These are phyloP conservation scores for Macrolepiota albuminosa DNA, from an alignment of 768 basidiomycete genomes.

Conservation along the genomic window DNA sequence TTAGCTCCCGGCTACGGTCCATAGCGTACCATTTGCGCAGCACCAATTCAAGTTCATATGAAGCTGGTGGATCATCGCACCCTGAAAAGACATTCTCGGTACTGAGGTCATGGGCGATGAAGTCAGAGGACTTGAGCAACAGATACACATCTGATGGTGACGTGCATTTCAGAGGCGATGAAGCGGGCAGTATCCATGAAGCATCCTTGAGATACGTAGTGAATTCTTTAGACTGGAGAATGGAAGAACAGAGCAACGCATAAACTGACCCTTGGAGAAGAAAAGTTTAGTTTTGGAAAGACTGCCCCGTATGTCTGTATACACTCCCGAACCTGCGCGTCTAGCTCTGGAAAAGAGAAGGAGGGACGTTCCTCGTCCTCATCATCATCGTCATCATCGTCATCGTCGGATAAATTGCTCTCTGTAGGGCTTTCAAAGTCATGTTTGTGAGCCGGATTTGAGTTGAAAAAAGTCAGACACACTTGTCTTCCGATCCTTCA, in stretches of 20 bases:
- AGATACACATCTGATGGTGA: conserved; percentile 89
- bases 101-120: conserved; percentile 75
- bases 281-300: conserved; percentile 96
- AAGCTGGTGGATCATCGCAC: conserved; percentile 29
- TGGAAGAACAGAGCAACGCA: neutral
- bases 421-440: conserved; percentile 37
- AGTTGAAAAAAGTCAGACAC: conserved; percentile 23
- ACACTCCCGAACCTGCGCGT: conserved; percentile 58
- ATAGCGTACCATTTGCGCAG: conserved; percentile 88
- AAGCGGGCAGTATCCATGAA: conserved; percentile 82
- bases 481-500: conserved; percentile 76
- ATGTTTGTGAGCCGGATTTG: neutral
- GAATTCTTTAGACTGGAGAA: neutral
- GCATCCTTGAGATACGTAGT: conserved; percentile 58
- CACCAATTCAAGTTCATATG: conserved; percentile 76
- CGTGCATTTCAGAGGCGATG: conserved; percentile 81
- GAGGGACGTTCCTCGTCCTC: conserved; percentile 22
- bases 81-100: conserved; percentile 60
- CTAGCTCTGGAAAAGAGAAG: conserved; percentile 82
- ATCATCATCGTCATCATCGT: conserved; percentile 22
- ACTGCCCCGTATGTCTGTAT: conserved; percentile 74
- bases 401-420: conserved; percentile 59
- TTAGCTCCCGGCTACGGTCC: conserved; percentile 77
- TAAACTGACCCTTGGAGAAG: conserved; percentile 72
- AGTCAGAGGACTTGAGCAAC: conserved; percentile 89